phyloP scores from a whole-genome alignment of 2,329 filamentous ascomycete genomes.

The Zasmidium citrigriseum region DNA sequence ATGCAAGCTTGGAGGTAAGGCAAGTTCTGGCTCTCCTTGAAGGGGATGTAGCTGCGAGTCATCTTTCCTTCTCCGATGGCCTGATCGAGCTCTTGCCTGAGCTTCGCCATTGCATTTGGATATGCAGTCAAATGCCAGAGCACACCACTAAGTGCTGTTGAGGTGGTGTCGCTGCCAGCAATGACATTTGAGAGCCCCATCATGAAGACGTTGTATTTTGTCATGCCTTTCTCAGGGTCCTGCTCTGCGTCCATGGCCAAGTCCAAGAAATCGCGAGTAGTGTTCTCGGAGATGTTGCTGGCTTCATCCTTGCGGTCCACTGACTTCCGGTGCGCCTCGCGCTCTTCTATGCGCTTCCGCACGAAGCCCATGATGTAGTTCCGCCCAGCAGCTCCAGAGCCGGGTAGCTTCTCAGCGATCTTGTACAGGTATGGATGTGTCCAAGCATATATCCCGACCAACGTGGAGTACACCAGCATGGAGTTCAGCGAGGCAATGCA shows the following conservation, averaged over 20 bases:
- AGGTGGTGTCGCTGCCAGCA: constrained; percentile 39
- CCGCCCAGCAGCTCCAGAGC: constrained; percentile 15
- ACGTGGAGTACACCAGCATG: constrained; percentile 12
- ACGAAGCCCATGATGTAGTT: constrained; percentile 16
- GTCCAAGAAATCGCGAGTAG: constrained; percentile 20
- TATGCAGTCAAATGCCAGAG: constrained; percentile 36
- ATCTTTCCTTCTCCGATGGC: constrained; percentile 14
- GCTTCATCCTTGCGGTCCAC: constrained; percentile 9
- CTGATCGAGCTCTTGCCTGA: constrained; percentile 25
- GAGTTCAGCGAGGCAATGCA: constrained; percentile 18
- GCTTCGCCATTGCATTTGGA: constrained; percentile 24
- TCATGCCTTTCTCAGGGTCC: constrained; percentile 22
- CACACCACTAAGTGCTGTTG: constrained; percentile 34
- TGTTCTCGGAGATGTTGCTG: constrained; percentile 1
- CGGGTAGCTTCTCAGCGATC: constrained; percentile 15
- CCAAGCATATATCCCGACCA: constrained; percentile 20
- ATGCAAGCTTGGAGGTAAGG: constrained; percentile 44
- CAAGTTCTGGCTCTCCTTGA: constrained; percentile 37
- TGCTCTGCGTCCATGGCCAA: constrained; percentile 20
- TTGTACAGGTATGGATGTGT: constrained; percentile 18
- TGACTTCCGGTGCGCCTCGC: constrained; percentile 7
- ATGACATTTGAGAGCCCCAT: constrained; percentile 24
- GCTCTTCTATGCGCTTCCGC: constrained; percentile 9
- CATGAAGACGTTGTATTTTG: constrained; percentile 21
- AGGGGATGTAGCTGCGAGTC: constrained; percentile 27